phyloP scores from a whole-genome alignment of 208 protist species.

The Herpetomonas muscarum region DNA sequence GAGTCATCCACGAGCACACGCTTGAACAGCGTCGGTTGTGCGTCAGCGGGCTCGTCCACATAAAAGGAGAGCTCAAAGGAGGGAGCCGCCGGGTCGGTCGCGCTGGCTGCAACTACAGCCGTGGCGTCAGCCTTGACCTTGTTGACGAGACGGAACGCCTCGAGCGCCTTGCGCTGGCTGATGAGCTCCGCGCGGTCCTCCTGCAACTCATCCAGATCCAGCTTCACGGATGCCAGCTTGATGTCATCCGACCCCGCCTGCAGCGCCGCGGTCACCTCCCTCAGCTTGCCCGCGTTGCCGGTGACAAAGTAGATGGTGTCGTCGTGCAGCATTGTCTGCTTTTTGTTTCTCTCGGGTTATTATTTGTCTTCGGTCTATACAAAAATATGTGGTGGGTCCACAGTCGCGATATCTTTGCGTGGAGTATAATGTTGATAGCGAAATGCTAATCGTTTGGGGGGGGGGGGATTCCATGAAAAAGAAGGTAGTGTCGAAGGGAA shows the following conservation, averaged over 20 bases:
- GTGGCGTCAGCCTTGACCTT: constrained; percentile 11
- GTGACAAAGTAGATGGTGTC: constrained; percentile 88
- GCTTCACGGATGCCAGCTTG: constrained; percentile 51
- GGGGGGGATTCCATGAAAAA: no score
- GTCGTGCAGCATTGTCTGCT: not conserved
- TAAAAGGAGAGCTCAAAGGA: not conserved
- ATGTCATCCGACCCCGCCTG: constrained; percentile 2
- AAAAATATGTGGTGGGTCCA: no score
- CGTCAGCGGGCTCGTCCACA: not conserved
- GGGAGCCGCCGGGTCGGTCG: not conserved
- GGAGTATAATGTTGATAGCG: no score
- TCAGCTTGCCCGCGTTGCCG: constrained; percentile 97
- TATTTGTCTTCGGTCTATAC: not conserved
- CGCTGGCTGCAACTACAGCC: not conserved
- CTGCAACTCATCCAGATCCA: constrained; percentile 95
- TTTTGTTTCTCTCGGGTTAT: not conserved
- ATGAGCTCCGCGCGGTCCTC: constrained; percentile 86
- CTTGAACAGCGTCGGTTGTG: not conserved
- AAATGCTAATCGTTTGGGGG: no score
- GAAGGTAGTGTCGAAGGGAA: no score
- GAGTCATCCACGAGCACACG: constrained; percentile 96
- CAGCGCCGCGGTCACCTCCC: constrained; percentile 90
- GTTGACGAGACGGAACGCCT: constrained; percentile 70
- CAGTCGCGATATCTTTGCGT: no score
- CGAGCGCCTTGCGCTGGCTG: constrained; percentile 88